These are phyloP conservation scores for Colletotrichum sp. DNA, from an alignment of 2,329 filamentous ascomycete species.

Conservation along the genomic window DNA sequence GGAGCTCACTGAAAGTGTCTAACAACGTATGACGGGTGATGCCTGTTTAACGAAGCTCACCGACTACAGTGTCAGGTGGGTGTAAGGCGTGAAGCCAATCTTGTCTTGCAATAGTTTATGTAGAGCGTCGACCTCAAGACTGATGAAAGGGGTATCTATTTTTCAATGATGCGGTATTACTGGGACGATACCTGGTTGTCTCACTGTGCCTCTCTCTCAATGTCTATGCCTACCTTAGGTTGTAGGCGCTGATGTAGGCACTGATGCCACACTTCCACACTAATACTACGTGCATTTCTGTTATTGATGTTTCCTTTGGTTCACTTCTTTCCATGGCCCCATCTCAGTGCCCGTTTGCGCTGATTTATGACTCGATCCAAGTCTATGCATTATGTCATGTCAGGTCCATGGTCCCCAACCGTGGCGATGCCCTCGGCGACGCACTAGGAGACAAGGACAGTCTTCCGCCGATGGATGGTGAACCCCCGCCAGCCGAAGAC, in stretches of 20 bases:
- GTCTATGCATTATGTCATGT: background rate
- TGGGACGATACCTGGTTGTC: too few relatives aligned
- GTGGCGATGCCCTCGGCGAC: background rate
- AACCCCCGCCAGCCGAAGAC: background rate
- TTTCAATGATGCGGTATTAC: background rate
- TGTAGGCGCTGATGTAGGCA: background rate
- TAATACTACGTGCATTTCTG: background rate
- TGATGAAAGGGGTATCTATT: background rate
- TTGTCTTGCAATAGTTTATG: background rate
- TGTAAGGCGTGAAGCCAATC: background rate
- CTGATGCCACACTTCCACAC: background rate
- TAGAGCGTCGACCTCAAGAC: background rate
- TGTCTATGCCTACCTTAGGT: background rate
- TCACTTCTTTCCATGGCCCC: background rate
- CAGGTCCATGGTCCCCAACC: background rate
- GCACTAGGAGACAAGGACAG: constrained; percentile 2
- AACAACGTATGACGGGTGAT: background rate
- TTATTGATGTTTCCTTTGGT: background rate
- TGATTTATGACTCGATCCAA: background rate
- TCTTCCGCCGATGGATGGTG: background rate
- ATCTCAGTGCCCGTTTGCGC: background rate
- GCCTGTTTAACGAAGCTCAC: background rate
- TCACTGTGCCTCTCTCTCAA: background rate
- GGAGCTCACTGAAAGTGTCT: background rate
- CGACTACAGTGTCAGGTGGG: background rate